phyloP scores from a whole-genome alignment of 768 basidiomycete genomes.

The Tylopilus felleus region DNA sequence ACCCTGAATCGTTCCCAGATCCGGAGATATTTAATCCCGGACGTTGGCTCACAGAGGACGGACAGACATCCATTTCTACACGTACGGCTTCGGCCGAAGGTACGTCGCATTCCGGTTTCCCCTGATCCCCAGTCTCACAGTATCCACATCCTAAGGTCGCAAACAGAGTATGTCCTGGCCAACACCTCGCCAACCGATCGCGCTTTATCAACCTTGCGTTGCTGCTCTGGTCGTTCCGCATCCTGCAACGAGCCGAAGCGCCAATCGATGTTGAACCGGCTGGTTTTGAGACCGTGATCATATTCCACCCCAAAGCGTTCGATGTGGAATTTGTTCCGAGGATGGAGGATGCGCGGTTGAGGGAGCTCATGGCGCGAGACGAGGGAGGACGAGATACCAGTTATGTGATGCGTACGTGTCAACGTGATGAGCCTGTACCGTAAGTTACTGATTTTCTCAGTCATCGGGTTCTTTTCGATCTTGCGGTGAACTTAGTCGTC shows the following conservation, averaged over 20 bases:
- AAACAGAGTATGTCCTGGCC: constrained; percentile 55
- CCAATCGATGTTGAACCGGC: constrained; percentile 53
- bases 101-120: not conserved
- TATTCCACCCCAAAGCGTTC: constrained; percentile 57
- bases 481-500: no score
- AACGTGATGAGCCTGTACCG: no score
- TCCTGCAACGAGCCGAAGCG: constrained; percentile 42
- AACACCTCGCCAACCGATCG: constrained; percentile 43
- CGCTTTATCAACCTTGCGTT: constrained; percentile 60
- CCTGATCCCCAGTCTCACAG: not conserved
- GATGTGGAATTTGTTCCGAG: constrained; percentile 52
- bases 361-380: constrained; percentile 10
- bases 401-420: no score
- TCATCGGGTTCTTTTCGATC: no score
- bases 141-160: not conserved
- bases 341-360: constrained; percentile 14
- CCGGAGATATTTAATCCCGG: constrained; percentile 11
- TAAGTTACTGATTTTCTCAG: no score
- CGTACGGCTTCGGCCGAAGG: not conserved
- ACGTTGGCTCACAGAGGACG: constrained; percentile 6
- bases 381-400: not conserved
- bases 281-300: constrained; percentile 50
- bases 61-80: constrained; percentile 3
- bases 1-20: constrained; percentile 11
- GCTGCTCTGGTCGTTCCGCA: constrained; percentile 58